Base-by-base conservation (phyloP, 1,284 basidiomycete species). In the Gymnopus androsaceus region DNA sequence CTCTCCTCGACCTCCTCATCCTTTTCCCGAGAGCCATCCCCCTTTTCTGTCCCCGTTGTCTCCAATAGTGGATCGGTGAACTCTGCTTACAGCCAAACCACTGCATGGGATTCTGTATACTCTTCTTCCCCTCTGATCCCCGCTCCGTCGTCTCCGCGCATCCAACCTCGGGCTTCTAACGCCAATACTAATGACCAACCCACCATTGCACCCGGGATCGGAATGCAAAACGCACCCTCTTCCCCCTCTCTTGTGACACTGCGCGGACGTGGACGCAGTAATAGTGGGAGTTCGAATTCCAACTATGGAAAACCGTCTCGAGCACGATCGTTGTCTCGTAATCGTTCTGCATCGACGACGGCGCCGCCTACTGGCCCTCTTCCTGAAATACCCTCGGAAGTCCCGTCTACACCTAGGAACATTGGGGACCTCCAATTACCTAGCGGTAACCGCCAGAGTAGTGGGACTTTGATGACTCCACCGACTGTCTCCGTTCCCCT, bases 291-390 rank as follows among this genome's bases (percentile, higher is more conserved):
- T 6, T 36, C 48, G n/a, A 12, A 21, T 50, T 11, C 15, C 25
- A 37, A 3, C 30, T 14, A 38, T 17, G 8, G n/a, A 17, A 27
- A 36, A 30, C 25, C 48, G 8, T 6, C 34, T 14, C 48, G 48
- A 17, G 27, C n/a, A 4, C 33, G 48, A 21, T 50, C 48, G 5
- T 6, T 38, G n/a, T 50, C 48, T 14, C 48, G 48, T 8, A 28
- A 36, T 28, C 21, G 36, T 5, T 38, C 36, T 2, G 36, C 48
- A 14, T 30, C 48, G 7, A 17, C 30, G 30, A 37, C 48, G 8
- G 25, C 36, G 15, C 48, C 48, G 8, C 48, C 48, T n/a, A 50
- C 34, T 12, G 34, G 48, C 27, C 48, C 48, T n/a, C 48, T 50
- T 38, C 48, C 48, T 11, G 34, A 37, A 15, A 19, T 21, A 25